Base-by-base conservation (phyloP, 768 basidiomycete species). In the Pleurotus platypus region DNA sequence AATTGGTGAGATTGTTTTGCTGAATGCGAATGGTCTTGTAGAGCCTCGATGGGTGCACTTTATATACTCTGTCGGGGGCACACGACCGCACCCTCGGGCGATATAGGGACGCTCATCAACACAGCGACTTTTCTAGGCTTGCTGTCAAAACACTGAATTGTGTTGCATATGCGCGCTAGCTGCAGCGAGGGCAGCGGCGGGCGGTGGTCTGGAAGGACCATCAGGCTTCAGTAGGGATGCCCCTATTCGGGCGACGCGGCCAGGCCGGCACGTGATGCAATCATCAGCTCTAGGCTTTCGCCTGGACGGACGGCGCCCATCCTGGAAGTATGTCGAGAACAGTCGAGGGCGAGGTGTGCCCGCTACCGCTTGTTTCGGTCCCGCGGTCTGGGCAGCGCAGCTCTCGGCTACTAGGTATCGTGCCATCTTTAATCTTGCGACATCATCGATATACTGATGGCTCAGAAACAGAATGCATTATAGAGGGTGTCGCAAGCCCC, bases 31-130 rank as follows among this genome's bases (percentile, higher is more conserved):
- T 26, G 30, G 30, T 35, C 30, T 35, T 35, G 30, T 24, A 40
- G 39, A 54, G 51, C 51, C 51, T 54, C 39, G 51, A 54, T 35
- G 35, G 16, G 9, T 12, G 16, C 51, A 45, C 11, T 54, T 54
- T 54, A 40, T 54, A 54, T 54, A 54, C 24, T 42, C 8, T 18
- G 12, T 24, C 49, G 13, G 22, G 20, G 13, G 16, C 20, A 48
- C 1, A 50, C 49, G 49, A 30, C 16, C 15, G 38, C 16, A 8
- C 15, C 15, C 15, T 50, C 49, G 49, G 49, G 15, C 38, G 13
- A 20, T 16, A 16, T 50, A 50, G 49, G 49, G 15, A 48, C 15
- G 22, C 30, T 35, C 30, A 35, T 35, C 30, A 9, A 16, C n/a
- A 16, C n/a, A 53, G 11, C 16, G 38, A 12, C 9, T 20, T 39